Evolutionary conservation across 192 early-diverging fungal genomes (phyloP).

Genomic region (Mortierella hygrophila): DNA sequence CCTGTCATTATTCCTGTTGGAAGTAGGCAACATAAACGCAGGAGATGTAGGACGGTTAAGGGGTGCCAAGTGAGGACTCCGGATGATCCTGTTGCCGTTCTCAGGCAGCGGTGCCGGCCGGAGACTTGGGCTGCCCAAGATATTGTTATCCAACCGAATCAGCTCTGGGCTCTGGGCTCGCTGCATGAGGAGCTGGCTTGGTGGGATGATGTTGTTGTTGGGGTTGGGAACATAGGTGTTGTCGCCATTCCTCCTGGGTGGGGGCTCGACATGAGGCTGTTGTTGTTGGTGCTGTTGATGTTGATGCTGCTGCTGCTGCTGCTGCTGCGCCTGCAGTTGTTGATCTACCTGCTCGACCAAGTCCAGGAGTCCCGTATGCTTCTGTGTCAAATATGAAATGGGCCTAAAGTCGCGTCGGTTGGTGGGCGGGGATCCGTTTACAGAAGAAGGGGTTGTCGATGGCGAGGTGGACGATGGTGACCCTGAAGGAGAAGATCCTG

Average conservation of each 20-base stretch:
- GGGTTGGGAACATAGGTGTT: slow-evolving; percentile 45
- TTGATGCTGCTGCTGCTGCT: slow-evolving; percentile 2
- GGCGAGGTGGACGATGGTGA: slow-evolving; percentile 13
- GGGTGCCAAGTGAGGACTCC: slow-evolving; percentile 21
- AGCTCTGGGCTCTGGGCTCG: slow-evolving; percentile 35
- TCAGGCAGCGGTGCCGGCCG: slow-evolving; percentile 14
- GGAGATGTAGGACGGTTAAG: slow-evolving; percentile 18
- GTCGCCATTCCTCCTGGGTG: neutral
- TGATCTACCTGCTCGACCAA: neutral
- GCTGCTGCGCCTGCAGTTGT: slow-evolving; percentile 16
- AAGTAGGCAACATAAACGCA: slow-evolving; percentile 9
- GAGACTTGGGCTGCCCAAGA: slow-evolving; percentile 45
- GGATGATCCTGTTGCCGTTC: slow-evolving; percentile 12
- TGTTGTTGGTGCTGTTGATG: neutral
- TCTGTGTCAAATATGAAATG: slow-evolving; percentile 40
- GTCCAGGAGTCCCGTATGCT: slow-evolving; percentile 8
- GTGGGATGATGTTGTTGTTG: slow-evolving; percentile 44
- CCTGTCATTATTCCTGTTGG: neutral
- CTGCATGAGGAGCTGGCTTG: slow-evolving; percentile 33
- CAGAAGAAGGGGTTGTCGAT: slow-evolving; percentile 22
- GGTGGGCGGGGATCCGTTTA: neutral
- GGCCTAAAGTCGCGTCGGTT: slow-evolving; percentile 43
- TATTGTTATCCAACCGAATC: slow-evolving; percentile 9
- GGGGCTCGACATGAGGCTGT: neutral
- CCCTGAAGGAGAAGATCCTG: slow-evolving; percentile 18